phyloP scores from a whole-genome alignment of 1,284 basidiomycete genomes.

The Trametes polyzona region DNA sequence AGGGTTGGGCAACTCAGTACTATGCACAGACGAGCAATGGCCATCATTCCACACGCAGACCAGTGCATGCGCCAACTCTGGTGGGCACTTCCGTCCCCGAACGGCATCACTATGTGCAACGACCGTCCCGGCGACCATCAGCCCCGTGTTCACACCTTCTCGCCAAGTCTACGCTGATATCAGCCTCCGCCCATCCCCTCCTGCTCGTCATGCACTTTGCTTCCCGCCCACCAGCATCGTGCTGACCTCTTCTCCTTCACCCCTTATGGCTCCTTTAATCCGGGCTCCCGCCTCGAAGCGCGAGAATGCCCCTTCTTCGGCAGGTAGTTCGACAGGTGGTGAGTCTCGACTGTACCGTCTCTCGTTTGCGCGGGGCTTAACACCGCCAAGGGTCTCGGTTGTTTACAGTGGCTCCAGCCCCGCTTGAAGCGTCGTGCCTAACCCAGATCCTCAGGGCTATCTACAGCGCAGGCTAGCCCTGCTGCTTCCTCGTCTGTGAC shows the following conservation, averaged over 20 bases:
- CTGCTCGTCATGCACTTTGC: conserved; percentile 15
- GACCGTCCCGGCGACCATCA: conserved; percentile 21
- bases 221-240: conserved; percentile 16
- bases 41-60: background rate
- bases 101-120: conserved; percentile 17
- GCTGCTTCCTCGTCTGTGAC: conserved; percentile 21
- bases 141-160: conserved; percentile 11
- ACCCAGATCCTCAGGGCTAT: background rate
- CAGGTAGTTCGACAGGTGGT: conserved; percentile 22
- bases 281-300: conserved; percentile 23
- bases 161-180: conserved; percentile 8
- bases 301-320: conserved; percentile 18
- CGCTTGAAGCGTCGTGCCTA: background rate
- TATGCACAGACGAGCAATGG: too few species aligned
- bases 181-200: background rate
- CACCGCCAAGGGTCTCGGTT: background rate
- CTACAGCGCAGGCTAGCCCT: conserved; percentile 26
- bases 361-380: background rate
- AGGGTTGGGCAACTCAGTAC: too few species aligned
- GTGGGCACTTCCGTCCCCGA: conserved; percentile 5
- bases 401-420: background rate
- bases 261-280: conserved; percentile 21
- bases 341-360: background rate
- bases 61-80: conserved; percentile 11
- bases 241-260: conserved; percentile 5